Evolutionary conservation across 1,139 yeast species (phyloP), one percentile per base, ranked within the genome.

Genomic region (Arxiozyma slooffiae): DNA sequence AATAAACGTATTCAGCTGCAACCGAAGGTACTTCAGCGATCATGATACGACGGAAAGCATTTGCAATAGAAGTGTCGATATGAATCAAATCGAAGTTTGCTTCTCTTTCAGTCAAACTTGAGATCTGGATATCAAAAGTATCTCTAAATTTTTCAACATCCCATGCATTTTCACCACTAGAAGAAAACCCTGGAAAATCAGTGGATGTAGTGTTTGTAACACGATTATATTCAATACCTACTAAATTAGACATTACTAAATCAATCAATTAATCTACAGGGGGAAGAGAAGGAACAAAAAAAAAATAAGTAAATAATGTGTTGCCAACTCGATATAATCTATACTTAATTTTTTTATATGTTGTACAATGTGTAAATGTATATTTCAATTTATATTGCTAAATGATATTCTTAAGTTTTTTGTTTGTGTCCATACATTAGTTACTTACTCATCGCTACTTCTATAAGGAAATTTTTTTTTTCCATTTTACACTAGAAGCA

Each of bases 11-110:
- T 68, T 92, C 98, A 30, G 95, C 86, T 8, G 98, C 98, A 46
- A 92, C 95, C 3, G 94, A 79, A 20, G 98, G 98, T 37, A 92
- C 96, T 67, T 92, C 98, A 1, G 97, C 80, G 55, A 92, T 82
- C 97, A 92, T 90, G 60, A 92, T 86, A 66, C 98, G 85, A 66
- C 98, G 85, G 71, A 92, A 89, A 0, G 98, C 97, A 73, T 92
- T 92, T 48, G 97, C 92, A 52, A 92, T 75, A 16, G 97, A 86
- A 2, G 97, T 86, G 67, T 92, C 98, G 48, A 90, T 73, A 59
- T 88, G 84, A 53, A 86, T 72, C 57, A 94, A 74, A 67, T 92
- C 98, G 62, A 92, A 92, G 67, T 87, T 89, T 55, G 92, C 89
- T 46, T 78, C 78, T 66, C 86, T 76, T 53, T 81, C 88, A 36